Conservation (phyloP, 371 early-diverging fungal genomes). For the Mucor plumbeus region DNA sequence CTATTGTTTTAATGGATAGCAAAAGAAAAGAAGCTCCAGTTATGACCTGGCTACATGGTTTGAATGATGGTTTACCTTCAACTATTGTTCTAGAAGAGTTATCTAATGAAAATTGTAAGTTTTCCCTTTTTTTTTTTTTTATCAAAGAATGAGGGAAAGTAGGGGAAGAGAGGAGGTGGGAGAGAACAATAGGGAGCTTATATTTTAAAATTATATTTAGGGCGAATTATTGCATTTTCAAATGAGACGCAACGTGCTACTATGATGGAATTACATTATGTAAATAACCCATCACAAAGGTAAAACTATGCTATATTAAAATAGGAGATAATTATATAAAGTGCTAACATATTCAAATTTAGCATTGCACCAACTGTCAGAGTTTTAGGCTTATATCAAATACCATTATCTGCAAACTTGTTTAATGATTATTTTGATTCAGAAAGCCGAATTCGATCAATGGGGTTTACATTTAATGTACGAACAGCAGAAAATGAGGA, state of each 20-base stretch:
- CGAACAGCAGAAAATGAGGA: neutral
- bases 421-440: conserved; percentile 14
- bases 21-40: conserved; percentile 4
- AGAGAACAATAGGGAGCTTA: neutral
- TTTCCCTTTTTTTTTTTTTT: neutral
- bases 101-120: conserved; percentile 11
- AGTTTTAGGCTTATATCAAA: conserved; percentile 3
- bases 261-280: conserved; percentile 9
- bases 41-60: conserved; percentile 14
- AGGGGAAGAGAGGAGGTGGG: neutral
- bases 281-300: neutral
- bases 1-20: conserved; percentile 12
- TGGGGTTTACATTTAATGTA: neutral
- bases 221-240: conserved; percentile 18
- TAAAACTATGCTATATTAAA: neutral
- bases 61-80: conserved; percentile 19
- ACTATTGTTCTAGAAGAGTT: neutral
- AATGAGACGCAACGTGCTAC: conserved; percentile 3
- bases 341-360: neutral
- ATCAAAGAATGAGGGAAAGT: too few relatives aligned
- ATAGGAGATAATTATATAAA: too few relatives aligned
- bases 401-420: conserved; percentile 4
- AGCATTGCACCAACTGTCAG: conserved; percentile 2
- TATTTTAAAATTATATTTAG: neutral
- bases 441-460: neutral